Conservation (phyloP, 768 basidiomycete genomes). For the Termitomyces bulborhizus region DNA sequence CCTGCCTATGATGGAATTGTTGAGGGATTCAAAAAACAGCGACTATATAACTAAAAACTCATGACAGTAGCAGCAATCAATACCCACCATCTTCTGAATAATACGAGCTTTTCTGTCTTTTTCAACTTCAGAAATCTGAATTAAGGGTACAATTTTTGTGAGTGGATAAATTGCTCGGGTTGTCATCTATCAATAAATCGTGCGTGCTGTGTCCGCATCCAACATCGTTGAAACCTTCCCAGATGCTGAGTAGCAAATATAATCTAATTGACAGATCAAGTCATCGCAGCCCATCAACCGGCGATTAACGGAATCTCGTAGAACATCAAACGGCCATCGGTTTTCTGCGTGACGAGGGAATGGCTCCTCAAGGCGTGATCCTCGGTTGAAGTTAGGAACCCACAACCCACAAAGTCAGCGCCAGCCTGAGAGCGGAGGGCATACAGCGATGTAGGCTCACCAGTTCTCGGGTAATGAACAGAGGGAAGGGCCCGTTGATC, state of each 20-base stretch:
- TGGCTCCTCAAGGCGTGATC: neutral
- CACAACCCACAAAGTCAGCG: neutral
- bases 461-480: too few relatives aligned
- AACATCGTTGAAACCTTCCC: neutral
- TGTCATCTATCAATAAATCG: too few relatives aligned
- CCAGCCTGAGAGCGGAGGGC: neutral
- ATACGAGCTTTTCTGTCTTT: too few relatives aligned
- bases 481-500: too few relatives aligned
- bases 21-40: slow-evolving; percentile 18
- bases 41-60: neutral
- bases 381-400: neutral
- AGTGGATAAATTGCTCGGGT: too few relatives aligned
- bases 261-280: neutral
- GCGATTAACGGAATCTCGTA: neutral
- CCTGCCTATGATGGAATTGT: slow-evolving; percentile 41
- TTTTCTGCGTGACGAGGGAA: neutral
- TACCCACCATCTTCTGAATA: neutral
- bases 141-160: too few relatives aligned
- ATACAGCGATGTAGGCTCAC: too few relatives aligned
- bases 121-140: neutral
- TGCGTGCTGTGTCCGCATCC: neutral
- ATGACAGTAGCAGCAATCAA: neutral
- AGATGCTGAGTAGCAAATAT: neutral
- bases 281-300: neutral
- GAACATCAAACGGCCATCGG: neutral